Percentiles rank a stretch among this genome's conserved stretches.
Conservation (phyloP, 371 early-diverging fungal genomes). For the Apophysomyces trapeziformis region DNA sequence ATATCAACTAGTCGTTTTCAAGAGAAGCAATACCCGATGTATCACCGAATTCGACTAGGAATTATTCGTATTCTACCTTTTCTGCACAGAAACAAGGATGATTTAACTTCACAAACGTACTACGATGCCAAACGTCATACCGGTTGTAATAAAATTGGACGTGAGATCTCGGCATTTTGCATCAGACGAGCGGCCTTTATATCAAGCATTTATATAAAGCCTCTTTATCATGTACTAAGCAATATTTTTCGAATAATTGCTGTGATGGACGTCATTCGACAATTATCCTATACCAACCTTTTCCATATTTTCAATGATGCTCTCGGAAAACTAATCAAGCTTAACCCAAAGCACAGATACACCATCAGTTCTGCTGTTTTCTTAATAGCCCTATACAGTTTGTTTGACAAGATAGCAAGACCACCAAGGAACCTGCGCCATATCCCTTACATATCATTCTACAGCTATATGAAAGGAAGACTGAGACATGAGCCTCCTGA, state of each 20-base stretch:
- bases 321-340: background rate
- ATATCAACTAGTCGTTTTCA: background rate
- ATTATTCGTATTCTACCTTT: background rate
- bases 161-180: background rate
- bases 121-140: background rate
- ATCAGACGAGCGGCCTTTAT: background rate
- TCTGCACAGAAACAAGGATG: background rate
- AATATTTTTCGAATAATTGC: background rate
- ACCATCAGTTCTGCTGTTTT: background rate
- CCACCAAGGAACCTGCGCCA: constrained; percentile 22
- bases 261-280: background rate
- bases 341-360: background rate
- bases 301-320: background rate
- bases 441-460: constrained; percentile 17
- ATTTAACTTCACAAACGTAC: background rate
- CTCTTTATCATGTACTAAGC: background rate
- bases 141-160: background rate
- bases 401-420: background rate
- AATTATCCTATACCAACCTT: background rate
- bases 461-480: constrained; percentile 11
- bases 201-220: too few relatives aligned
- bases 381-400: background rate
- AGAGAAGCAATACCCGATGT: background rate
- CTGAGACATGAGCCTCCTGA: constrained; percentile 1
- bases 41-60: background rate